Base-by-base conservation (phyloP, 2,329 filamentous ascomycete species). In the Dactylellina cionopaga region DNA sequence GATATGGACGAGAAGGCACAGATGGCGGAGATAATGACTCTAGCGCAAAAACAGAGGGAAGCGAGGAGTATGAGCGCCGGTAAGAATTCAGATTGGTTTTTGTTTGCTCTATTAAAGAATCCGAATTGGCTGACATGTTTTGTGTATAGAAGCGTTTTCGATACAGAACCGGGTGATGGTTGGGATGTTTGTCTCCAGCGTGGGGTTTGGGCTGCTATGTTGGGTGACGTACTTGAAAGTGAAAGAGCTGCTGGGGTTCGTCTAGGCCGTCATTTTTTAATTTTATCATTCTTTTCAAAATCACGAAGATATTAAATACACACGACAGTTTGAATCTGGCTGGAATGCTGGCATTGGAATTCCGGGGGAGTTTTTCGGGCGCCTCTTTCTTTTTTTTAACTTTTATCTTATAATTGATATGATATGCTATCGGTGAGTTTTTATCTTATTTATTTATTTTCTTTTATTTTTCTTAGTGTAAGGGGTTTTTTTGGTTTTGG, bases 131-230 rank as follows among this genome's bases (percentile, higher is more conserved):
- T 56, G 7, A 58, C 37, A 9, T 22, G 29, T 29, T 22, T 51
- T 22, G 10, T 62, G 10, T 15, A 19, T 25, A 71, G 66, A 71
- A 51, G 66, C 66, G 37, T 71, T 71, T 22, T 58, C 66, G 58
- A 71, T 71, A 58, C 66, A 71, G 59, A 71, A 71, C 51, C 49
- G 66, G 24, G 66, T 71, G 66, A 19, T 71, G 44, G n/a, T 71
- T n/a, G 66, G 66, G 51, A 71, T 71, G 66, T 51, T 24, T 7
- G 66, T 63, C 13, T 71, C 64, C 37, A 71, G 66, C 13, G 54
- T 71, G 10, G 66, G 51, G 51, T 71, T 71, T 39, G 66, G 66
- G 5, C 27, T 71, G 13, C 58, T 63, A 11, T 71, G 66, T 46
- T 71, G 66, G 66, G 51, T 60, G 66, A 56, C 58, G 31, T 71